phyloP scores from a whole-genome alignment of 2,329 filamentous ascomycete genomes.

The Colletotrichum sp. region DNA sequence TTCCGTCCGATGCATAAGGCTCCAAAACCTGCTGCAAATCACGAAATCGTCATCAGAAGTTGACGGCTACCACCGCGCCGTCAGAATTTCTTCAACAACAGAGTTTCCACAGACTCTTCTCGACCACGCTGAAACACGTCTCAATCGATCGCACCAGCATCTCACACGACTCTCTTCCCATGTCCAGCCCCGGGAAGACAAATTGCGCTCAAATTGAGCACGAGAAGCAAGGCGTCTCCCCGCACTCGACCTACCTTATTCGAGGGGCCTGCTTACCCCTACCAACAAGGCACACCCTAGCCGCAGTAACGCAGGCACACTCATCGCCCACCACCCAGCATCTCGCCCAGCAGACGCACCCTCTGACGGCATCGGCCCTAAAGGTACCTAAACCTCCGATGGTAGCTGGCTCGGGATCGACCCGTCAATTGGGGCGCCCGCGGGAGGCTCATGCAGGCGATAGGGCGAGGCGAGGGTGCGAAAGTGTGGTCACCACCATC shows the following conservation, averaged over 20 bases:
- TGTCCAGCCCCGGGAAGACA: neutral
- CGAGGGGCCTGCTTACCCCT: neutral
- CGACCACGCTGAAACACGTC: neutral
- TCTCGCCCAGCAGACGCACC: neutral
- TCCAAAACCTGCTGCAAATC: neutral
- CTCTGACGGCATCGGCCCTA: neutral
- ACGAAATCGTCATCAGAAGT: neutral
- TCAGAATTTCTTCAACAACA: neutral
- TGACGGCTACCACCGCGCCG: neutral
- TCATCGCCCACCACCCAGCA: neutral
- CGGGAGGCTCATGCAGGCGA: conserved; percentile 11
- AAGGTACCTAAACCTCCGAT: neutral
- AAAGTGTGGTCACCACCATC: neutral
- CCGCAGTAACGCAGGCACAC: neutral
- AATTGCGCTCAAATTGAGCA: neutral
- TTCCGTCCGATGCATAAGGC: neutral
- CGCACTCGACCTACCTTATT: neutral
- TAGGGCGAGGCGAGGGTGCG: neutral
- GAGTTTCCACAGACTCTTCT: neutral
- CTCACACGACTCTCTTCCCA: neutral
- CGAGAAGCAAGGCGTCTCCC: neutral
- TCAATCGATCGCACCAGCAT: neutral
- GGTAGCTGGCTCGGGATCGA: conserved; percentile 3
- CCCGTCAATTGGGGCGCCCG: conserved; percentile 3
- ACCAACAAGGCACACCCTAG: conserved; percentile 11